Conservation (phyloP, 2,329 filamentous ascomycete species). For the Ceratocystis eucalypticola region DNA sequence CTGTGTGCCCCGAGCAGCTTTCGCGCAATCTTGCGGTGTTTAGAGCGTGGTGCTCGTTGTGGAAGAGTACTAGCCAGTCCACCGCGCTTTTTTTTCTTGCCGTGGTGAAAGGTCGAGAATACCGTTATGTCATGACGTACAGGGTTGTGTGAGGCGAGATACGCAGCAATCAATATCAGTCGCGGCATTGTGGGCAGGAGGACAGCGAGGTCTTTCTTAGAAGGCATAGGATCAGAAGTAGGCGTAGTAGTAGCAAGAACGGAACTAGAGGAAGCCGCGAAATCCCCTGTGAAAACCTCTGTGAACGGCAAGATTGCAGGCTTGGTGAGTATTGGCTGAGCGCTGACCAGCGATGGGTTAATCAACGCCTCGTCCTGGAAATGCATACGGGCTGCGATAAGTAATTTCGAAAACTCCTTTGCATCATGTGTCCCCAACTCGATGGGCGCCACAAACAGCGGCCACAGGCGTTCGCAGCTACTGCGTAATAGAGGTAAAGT, state of each 20-base stretch:
- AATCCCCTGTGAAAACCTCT: conserved; percentile 14
- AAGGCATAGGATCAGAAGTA: background rate
- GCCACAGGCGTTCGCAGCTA: conserved; percentile 66
- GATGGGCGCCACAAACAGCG: conserved; percentile 67
- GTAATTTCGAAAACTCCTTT: conserved; percentile 71
- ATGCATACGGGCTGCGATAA: conserved; percentile 54
- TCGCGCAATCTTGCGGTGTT: conserved; percentile 59
- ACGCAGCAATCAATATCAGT: conserved; percentile 60
- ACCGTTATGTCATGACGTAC: conserved; percentile 57
- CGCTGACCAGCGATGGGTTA: conserved; percentile 46
- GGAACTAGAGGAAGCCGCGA: background rate
- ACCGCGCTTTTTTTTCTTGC: conserved; percentile 37
- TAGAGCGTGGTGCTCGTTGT: conserved; percentile 28
- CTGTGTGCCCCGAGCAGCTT: conserved; percentile 64
- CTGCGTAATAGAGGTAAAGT: conserved; percentile 61
- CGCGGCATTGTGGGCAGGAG: conserved; percentile 60
- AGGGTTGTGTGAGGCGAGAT: conserved; percentile 70
- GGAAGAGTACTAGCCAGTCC: conserved; percentile 30
- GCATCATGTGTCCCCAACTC: conserved; percentile 57
- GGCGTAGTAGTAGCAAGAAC: conserved; percentile 7
- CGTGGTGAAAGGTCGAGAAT: conserved; percentile 58
- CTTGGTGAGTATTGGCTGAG: background rate
- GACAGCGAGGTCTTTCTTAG: conserved; percentile 34
- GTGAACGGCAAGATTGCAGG: conserved; percentile 19
- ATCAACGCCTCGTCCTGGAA: conserved; percentile 63